Evolutionary conservation across 108 stramenopile genomes (phyloP).

Genomic region (Conticribra weissflogii): DNA sequence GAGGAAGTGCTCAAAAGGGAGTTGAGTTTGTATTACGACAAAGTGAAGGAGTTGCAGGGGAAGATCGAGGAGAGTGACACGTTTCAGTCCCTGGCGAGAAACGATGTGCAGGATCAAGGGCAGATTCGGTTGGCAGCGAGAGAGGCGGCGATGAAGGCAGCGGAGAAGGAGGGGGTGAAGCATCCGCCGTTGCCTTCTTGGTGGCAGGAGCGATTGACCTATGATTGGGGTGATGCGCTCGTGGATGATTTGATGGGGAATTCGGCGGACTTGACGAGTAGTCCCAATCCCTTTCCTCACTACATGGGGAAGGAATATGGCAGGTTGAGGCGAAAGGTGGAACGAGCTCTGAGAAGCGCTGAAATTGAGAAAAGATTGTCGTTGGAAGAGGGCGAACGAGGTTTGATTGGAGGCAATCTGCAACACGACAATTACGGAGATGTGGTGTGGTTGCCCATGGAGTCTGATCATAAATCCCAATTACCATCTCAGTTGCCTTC

Average conservation of each 20-base stretch:
- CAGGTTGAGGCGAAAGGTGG: conserved; percentile 57
- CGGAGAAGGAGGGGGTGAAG: conserved; percentile 30
- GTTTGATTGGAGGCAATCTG: background rate
- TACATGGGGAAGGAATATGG: conserved; percentile 67
- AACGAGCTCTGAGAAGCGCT: conserved; percentile 26
- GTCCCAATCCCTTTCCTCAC: conserved; percentile 68
- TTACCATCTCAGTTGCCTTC: background rate
- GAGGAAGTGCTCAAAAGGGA: conserved; percentile 43
- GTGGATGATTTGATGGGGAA: conserved; percentile 85
- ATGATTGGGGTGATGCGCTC: conserved; percentile 74
- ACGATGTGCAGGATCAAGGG: conserved; percentile 10
- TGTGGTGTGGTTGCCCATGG: background rate
- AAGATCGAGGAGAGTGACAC: conserved; percentile 34
- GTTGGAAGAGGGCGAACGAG: conserved; percentile 31
- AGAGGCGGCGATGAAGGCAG: conserved; percentile 45
- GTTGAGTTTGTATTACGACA: conserved; percentile 40
- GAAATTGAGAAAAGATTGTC: conserved; percentile 30
- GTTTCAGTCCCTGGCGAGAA: conserved; percentile 22
- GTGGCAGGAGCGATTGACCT: conserved; percentile 57
- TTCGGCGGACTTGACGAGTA: conserved; percentile 65
- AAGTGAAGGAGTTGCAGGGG: conserved; percentile 36
- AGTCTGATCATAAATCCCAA: background rate
- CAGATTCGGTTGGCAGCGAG: conserved; percentile 34
- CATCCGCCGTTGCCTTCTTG: conserved; percentile 39
- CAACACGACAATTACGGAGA: background rate